A percentile compares a stretch with the other conserved stretches of the same genome.
Evolutionary conservation across 768 basidiomycete genomes (phyloP).

Genomic region (Russula olivacea): DNA sequence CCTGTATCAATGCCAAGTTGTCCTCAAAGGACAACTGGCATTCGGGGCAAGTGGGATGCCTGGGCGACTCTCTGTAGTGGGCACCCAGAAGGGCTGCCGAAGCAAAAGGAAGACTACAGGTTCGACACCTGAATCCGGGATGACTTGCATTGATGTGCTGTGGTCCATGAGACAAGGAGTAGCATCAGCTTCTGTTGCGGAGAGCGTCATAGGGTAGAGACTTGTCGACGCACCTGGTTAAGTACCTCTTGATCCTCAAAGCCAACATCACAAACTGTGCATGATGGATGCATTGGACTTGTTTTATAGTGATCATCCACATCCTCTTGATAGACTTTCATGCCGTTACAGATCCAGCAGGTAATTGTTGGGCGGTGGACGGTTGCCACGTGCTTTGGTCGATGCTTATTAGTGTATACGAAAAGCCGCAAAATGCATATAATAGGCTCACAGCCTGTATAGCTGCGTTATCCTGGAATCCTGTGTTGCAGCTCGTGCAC

Average conservation of each 20-base stretch:
- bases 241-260: constrained; percentile 19
- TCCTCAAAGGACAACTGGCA: constrained; percentile 42
- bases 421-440: not conserved
- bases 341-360: constrained; percentile 19
- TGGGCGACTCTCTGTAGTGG: constrained; percentile 31
- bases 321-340: constrained; percentile 21
- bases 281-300: constrained; percentile 16
- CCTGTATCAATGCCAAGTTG: constrained; percentile 35
- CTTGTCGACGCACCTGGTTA: constrained; percentile 13
- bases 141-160: constrained; percentile 18
- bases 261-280: constrained; percentile 18
- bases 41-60: constrained; percentile 42
- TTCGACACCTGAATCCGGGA: constrained; percentile 15
- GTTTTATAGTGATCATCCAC: constrained; percentile 17
- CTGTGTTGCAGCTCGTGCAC: constrained; percentile 40
- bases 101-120: constrained; percentile 16
- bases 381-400: constrained; percentile 32
- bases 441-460: constrained; percentile 34
- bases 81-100: constrained; percentile 15
- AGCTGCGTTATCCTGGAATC: constrained; percentile 36
- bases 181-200: not conserved
- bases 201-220: not conserved
- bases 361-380: constrained; percentile 20
- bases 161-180: not conserved
- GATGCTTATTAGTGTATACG: not conserved